Base-by-base conservation (phyloP, 495 filamentous ascomycete species). In the Neurospora hispaniola region DNA sequence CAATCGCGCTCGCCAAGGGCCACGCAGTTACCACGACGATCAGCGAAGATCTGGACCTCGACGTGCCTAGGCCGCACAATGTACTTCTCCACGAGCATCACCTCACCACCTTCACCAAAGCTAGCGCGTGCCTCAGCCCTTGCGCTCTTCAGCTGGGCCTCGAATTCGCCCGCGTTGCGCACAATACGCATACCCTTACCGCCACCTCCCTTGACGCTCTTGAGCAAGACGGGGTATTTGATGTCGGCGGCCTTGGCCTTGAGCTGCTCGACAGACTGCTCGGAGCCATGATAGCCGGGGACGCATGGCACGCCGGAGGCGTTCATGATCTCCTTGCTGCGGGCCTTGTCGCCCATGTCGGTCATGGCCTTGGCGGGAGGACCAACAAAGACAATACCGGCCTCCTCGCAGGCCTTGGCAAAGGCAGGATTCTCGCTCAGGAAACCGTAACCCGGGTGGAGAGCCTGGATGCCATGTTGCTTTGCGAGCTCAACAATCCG, bases 181-280 rank as follows among this genome's bases (percentile, higher is more conserved):
- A 91, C 93, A 76, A 98, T 98, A n/a, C 96, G 87, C 96, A 99
- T 99, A n/a, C 96, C 96, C 80, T 99, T 99, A 16, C 96, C 96
- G 71, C 96, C 96, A 43, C 96, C 96, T 2, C 96, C 96, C 80
- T 94, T 97, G 72, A 98, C 94, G 44, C 96, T 97, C 84, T 99
- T 99, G 54, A 99, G 88, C 18, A 99, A 87, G 18, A 99, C 96
- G 0, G 96, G 96, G 74, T 94, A 99, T 72, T 89, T 89, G 79
- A 98, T 93, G 77, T 91, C 89, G 73, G 88, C 87, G 20, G 96
- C 96, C 79, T 94, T 87, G 11, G 82, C 82, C 73, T 91, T 85
- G 59, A 99, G 85, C 78, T 90, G 88, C 41, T 85, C 81, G 4
- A 90, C 87, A 72, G 91, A 89, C 82, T 99, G 96, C 69, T 97